These are phyloP conservation scores for Filosporella fistucella DNA, from an alignment of 495 filamentous ascomycete species.

Conservation along the genomic window DNA sequence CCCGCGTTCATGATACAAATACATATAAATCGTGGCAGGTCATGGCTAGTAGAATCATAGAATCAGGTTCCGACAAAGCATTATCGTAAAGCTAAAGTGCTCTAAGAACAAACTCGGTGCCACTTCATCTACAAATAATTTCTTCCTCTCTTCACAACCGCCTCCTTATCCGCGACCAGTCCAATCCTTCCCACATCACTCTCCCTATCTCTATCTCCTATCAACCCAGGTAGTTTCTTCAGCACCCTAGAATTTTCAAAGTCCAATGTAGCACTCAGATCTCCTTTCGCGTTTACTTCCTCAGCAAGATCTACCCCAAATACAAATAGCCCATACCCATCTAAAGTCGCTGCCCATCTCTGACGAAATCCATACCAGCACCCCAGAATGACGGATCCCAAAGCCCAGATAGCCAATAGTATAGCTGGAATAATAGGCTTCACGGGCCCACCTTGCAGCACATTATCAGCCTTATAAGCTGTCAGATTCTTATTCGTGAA, in stretches of 20 bases:
- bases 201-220: neutral
- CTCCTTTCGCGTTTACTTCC: neutral
- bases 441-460: neutral
- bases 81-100: too few relatives aligned
- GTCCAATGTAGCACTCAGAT: neutral
- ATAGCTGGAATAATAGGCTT: neutral
- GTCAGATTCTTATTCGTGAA: neutral
- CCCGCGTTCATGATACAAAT: too few relatives aligned
- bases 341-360: neutral
- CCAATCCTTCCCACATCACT: neutral
- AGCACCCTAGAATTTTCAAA: neutral
- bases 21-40: too few relatives aligned
- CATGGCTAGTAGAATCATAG: too few relatives aligned
- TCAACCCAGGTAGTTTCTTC: neutral
- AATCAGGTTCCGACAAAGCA: too few relatives aligned
- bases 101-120: too few relatives aligned
- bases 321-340: constrained; percentile 2
- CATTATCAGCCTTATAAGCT: neutral
- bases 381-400: neutral
- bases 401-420: neutral
- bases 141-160: neutral
- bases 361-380: constrained; percentile 1
- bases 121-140: too few relatives aligned
- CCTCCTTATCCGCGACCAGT: neutral
- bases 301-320: constrained; percentile 1